phyloP scores from a whole-genome alignment of 2,329 filamentous ascomycete genomes.

The Daldinia sp. region DNA sequence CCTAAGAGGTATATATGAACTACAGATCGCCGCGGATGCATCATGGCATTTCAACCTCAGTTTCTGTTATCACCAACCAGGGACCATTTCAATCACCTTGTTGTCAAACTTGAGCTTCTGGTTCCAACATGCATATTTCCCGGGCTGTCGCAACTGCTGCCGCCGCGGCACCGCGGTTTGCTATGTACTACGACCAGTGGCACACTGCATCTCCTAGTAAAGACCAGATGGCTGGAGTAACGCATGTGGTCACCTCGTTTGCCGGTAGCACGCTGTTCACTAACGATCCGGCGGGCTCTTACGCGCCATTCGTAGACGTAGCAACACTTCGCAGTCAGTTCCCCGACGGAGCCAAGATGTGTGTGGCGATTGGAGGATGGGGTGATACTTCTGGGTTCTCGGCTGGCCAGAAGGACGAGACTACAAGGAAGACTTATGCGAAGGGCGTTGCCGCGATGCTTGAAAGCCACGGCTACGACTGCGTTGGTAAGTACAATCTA shows the following conservation, averaged over 20 bases:
- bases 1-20: conserved; percentile 25
- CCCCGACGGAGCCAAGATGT: conserved; percentile 63
- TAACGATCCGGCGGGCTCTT: conserved; percentile 35
- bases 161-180: conserved; percentile 38
- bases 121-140: conserved; percentile 37
- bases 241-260: conserved; percentile 45
- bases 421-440: conserved; percentile 66
- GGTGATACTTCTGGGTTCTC: conserved; percentile 72
- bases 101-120: not conserved
- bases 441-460: conserved; percentile 71
- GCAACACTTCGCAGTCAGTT: conserved; percentile 56
- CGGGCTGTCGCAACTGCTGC: conserved; percentile 27
- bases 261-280: conserved; percentile 43
- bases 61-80: not conserved
- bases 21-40: not conserved
- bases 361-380: conserved; percentile 80
- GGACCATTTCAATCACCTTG: not conserved
- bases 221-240: conserved; percentile 39
- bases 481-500: conserved; percentile 60
- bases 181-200: conserved; percentile 45
- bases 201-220: conserved; percentile 35
- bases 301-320: conserved; percentile 41
- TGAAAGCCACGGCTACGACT: conserved; percentile 68
- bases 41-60: not conserved
- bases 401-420: conserved; percentile 59